Conservation (phyloP, 129 eudicot genomes). For the Oenanthe sinensis region DNA sequence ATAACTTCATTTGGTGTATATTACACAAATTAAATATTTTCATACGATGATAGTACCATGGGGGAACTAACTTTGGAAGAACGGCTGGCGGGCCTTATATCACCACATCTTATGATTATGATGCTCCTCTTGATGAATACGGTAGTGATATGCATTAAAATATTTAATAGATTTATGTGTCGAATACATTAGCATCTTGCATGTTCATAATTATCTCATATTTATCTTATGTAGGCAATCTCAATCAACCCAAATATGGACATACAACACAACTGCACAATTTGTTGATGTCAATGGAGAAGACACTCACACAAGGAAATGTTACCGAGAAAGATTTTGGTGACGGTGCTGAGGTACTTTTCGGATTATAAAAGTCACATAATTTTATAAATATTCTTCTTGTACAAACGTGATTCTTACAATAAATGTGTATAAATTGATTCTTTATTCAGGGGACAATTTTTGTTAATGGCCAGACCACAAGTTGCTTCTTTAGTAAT, state of each 20-base stretch:
- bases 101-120: slow-evolving; percentile 46
- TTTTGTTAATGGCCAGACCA: slow-evolving; percentile 13
- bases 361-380: not conserved
- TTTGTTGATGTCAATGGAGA: slow-evolving; percentile 43
- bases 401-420: too few relatives aligned
- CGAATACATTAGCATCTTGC: not conserved
- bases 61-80: slow-evolving; percentile 56
- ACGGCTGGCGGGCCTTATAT: slow-evolving; percentile 52
- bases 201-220: not conserved
- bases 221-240: slow-evolving; percentile 20
- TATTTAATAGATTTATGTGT: not conserved
- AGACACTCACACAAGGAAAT: slow-evolving; percentile 44
- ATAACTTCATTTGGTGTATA: too few relatives aligned
- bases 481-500: slow-evolving; percentile 52
- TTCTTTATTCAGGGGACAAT: slow-evolving; percentile 25
- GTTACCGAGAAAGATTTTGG: slow-evolving; percentile 24
- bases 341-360: slow-evolving; percentile 32
- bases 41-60: slow-evolving; percentile 31
- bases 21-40: too few relatives aligned
- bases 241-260: slow-evolving; percentile 65
- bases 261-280: slow-evolving; percentile 53
- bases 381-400: not conserved
- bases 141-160: slow-evolving; percentile 24
- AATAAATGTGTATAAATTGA: not conserved
- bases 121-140: slow-evolving; percentile 78